Base-by-base conservation (phyloP, 306 rosid genomes). In the Pyrus betulifolia region DNA sequence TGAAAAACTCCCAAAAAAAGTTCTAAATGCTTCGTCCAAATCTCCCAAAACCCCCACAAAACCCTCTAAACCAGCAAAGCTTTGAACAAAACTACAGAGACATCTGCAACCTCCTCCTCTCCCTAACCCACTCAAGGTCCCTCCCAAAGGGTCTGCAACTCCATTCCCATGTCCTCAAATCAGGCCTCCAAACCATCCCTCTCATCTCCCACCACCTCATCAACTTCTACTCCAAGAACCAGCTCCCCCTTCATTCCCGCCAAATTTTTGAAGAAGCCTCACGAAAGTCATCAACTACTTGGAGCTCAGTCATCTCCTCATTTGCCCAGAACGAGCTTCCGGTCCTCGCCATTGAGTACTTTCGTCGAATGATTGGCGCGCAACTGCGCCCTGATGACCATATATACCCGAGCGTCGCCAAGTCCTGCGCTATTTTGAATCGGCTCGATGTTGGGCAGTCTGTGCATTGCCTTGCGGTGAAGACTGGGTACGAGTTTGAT, bases 241-340 rank as follows among this genome's bases (percentile, higher is more conserved):
- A 86, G 52, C 84, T 89, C 2, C 95, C 97, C 6, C 74, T 81
- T 33, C 75, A 75, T 23, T 85, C 93, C n/a, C 69, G 51, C 76
- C 81, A 75, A 76, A 78, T 88, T 63, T 91, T 90, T 67, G 63
- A 87, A 9, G 87, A 87, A 19, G 67, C 88, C 13, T 85, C 91
- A 0, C 76, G 44, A 0, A 83, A 73, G 38, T 83, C 95, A 1
- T 64, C 91, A 60, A 89, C 97, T 35, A 94, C 96, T 31, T 90
- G 95, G 97, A 91, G 97, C 77, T 91, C 98, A 3, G 74, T 89
- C 18, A 87, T 90, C 71, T 89, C 98, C 28, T 85, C 93, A 4
- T 86, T 90, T 58, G 87, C 97, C 44, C 93, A 91, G 73, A 91
- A 90, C 77, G 96, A 94, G 69, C 91, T 82, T 33, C 98, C 95